A percentile compares a stretch with the other conserved stretches of the same genome.
phyloP scores from a whole-genome alignment of 306 rosid species.

The Styphnolobium japonicum region DNA sequence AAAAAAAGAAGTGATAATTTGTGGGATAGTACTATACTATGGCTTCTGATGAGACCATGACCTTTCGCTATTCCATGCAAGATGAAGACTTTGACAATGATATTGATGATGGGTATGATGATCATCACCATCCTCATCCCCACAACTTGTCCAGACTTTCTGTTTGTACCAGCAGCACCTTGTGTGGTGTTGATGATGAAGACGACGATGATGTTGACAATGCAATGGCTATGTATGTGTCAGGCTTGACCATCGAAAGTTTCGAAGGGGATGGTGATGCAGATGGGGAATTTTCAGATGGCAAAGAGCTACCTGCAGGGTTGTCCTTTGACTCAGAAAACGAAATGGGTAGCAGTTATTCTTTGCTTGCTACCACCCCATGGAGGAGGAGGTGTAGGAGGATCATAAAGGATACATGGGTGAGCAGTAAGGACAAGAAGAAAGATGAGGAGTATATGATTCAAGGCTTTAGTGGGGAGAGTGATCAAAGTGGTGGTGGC shows the following conservation, averaged over 20 bases:
- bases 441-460: not conserved
- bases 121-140: slow-evolving; percentile 20
- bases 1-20: not conserved
- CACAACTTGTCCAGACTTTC: slow-evolving; percentile 67
- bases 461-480: slow-evolving; percentile 40
- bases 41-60: slow-evolving; percentile 61
- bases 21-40: not conserved
- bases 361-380: slow-evolving; percentile 61
- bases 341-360: slow-evolving; percentile 45
- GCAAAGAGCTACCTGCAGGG: slow-evolving; percentile 5
- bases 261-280: slow-evolving; percentile 55
- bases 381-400: slow-evolving; percentile 35
- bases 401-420: slow-evolving; percentile 14
- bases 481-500: slow-evolving; percentile 38
- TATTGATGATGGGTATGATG: slow-evolving; percentile 25
- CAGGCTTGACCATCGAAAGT: slow-evolving; percentile 54
- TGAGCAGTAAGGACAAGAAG: not conserved
- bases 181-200: slow-evolving; percentile 22
- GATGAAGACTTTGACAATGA: slow-evolving; percentile 47
- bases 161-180: slow-evolving; percentile 48
- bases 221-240: slow-evolving; percentile 36
- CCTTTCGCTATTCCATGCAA: slow-evolving; percentile 36
- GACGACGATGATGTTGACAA: slow-evolving; percentile 26
- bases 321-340: slow-evolving; percentile 53
- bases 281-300: slow-evolving; percentile 45